Conservation (phyloP, 75 land plant genomes). For the Isoetes taiwanensis region DNA sequence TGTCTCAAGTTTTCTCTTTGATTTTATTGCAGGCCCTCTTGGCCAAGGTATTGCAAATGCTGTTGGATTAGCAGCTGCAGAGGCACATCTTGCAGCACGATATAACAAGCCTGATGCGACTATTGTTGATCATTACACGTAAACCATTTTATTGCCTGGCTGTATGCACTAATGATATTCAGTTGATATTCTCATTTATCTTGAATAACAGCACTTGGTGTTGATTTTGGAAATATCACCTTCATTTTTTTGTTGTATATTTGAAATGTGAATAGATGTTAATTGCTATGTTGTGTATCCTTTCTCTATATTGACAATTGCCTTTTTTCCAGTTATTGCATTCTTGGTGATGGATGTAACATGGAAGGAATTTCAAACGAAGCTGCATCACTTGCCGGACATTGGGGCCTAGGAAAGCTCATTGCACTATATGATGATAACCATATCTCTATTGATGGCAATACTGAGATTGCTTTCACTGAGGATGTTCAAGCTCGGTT, state of each 20-base stretch:
- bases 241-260: too few relatives aligned
- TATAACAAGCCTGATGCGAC: conserved; percentile 85
- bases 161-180: not conserved
- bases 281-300: not conserved
- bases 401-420: conserved; percentile 96
- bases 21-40: conserved; percentile 41
- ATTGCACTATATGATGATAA: conserved; percentile 97
- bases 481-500: conserved; percentile 69
- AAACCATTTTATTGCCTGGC: not conserved
- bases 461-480: conserved; percentile 96
- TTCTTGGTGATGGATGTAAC: conserved; percentile 94
- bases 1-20: not conserved
- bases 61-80: conserved; percentile 95
- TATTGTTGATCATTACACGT: conserved; percentile 98
- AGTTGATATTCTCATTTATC: not conserved
- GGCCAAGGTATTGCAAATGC: conserved; percentile 97
- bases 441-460: conserved; percentile 95
- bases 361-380: conserved; percentile 95
- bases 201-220: not conserved
- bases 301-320: too few relatives aligned
- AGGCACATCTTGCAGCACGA: conserved; percentile 91
- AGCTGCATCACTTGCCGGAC: conserved; percentile 88
- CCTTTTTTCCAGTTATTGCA: conserved; percentile 66
- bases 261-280: too few relatives aligned
- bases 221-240: too few relatives aligned